These are phyloP conservation scores for Fonsecaea pedrosoi DNA, from an alignment of 2,329 filamentous ascomycete genomes.

Conservation along the genomic window DNA sequence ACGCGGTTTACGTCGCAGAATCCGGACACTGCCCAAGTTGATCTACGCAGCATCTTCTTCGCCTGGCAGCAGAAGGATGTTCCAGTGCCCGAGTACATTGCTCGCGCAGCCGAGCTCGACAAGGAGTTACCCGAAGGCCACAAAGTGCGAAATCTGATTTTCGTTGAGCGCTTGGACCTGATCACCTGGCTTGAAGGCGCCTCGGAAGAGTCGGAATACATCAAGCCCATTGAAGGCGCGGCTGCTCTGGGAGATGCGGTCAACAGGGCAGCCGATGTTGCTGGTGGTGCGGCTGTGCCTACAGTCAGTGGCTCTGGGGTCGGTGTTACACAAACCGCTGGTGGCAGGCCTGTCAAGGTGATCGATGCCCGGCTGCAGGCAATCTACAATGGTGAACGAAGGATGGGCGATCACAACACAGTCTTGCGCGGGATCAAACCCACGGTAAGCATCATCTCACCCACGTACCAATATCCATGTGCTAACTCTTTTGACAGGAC, in stretches of 20 bases:
- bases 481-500: conserved; percentile 65
- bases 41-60: conserved; percentile 94
- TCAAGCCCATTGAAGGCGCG: conserved; percentile 79
- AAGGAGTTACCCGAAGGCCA: conserved; percentile 69
- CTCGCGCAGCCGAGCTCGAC: conserved; percentile 79
- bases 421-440: conserved; percentile 85
- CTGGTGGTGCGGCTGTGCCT: conserved; percentile 55
- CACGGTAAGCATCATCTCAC: conserved; percentile 64
- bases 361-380: conserved; percentile 83
- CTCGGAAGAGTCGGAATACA: conserved; percentile 89
- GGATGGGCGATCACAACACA: conserved; percentile 91
- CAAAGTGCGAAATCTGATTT: conserved; percentile 84
- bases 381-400: conserved; percentile 90
- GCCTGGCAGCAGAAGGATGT: conserved; percentile 94
- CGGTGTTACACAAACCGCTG: conserved; percentile 43
- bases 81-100: conserved; percentile 88
- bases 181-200: conserved; percentile 93
- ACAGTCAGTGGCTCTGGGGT: conserved; percentile 52
- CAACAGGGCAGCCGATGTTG: conserved; percentile 57
- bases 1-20: conserved; percentile 85
- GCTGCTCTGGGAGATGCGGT: conserved; percentile 51
- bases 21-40: conserved; percentile 68
- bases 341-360: conserved; percentile 65
- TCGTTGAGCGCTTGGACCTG: conserved; percentile 88
- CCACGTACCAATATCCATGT: background rate